phyloP scores from a whole-genome alignment of 768 basidiomycete genomes.

The Lyophyllum decastes region DNA sequence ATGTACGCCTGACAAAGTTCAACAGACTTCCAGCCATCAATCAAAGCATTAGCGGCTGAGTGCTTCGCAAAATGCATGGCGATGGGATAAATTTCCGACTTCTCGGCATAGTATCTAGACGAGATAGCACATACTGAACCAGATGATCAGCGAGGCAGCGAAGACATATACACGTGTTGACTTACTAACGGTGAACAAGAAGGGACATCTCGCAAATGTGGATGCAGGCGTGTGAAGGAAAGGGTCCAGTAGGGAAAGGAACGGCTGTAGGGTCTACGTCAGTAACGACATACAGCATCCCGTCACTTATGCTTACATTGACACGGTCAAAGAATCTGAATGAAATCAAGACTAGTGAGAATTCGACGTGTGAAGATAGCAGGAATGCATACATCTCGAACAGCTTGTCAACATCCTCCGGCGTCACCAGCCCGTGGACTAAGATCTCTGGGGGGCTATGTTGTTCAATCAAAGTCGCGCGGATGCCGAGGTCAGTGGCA shows the following conservation, averaged over 20 bases:
- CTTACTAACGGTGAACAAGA: constrained; percentile 86
- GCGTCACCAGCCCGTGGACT: constrained; percentile 75
- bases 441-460: constrained; percentile 83
- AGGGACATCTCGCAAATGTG: constrained; percentile 84
- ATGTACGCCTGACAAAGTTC: constrained; percentile 93
- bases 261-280: constrained; percentile 41
- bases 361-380: background rate
- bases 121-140: constrained; percentile 79
- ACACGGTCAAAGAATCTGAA: constrained; percentile 68
- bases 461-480: constrained; percentile 72
- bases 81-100: constrained; percentile 82
- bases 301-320: constrained; percentile 49
- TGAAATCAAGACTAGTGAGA: constrained; percentile 5
- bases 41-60: constrained; percentile 77
- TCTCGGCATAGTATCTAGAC: constrained; percentile 76
- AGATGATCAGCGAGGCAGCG: background rate
- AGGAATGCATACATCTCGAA: constrained; percentile 68
- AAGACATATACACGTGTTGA: constrained; percentile 17
- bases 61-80: constrained; percentile 90
- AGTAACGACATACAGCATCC: background rate
- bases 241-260: constrained; percentile 78
- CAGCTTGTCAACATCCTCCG: constrained; percentile 79
- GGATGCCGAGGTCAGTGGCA: constrained; percentile 67
- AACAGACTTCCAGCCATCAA: constrained; percentile 82
- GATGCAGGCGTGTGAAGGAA: constrained; percentile 78